These are phyloP conservation scores for Lipomyces orientalis DNA, from an alignment of 805 yeast genomes.

Conservation along the genomic window DNA sequence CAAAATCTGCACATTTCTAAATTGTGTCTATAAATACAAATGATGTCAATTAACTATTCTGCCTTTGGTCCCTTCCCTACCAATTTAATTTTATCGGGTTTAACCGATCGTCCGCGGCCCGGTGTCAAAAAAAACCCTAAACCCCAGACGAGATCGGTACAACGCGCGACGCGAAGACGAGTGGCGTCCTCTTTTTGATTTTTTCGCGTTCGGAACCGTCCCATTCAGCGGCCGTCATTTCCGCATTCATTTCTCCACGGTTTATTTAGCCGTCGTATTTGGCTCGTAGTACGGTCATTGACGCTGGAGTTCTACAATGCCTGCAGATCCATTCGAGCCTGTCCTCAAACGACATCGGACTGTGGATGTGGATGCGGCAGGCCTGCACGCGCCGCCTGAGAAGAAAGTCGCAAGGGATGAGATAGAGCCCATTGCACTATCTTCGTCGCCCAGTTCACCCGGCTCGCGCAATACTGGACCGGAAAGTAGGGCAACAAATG, in stretches of 20 bases:
- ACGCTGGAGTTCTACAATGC: conserved; percentile 9
- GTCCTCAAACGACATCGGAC: conserved; percentile 20
- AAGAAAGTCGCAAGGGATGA: background rate
- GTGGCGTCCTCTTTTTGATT: background rate
- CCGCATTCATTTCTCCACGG: background rate
- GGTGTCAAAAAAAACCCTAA: too few relatives aligned
- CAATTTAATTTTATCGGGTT: conserved; percentile 20
- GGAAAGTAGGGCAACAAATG: background rate
- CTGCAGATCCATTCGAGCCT: conserved; percentile 15
- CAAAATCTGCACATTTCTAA: background rate
- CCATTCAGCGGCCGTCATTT: background rate
- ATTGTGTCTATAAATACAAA: background rate
- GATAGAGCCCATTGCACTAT: conserved; percentile 12
- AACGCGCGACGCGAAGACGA: background rate
- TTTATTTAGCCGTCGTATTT: background rate
- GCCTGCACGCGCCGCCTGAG: conserved; percentile 2
- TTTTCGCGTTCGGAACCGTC: background rate
- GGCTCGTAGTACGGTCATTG: background rate
- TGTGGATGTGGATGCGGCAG: conserved; percentile 12
- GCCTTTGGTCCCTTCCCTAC: conserved; percentile 28
- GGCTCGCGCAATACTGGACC: background rate
- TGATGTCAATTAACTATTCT: conserved; percentile 10
- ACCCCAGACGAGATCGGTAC: too few relatives aligned
- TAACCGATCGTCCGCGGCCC: too few relatives aligned
- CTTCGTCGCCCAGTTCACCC: conserved; percentile 16